These are phyloP conservation scores for Volvariella volvacea DNA, from an alignment of 1,284 basidiomycete genomes.

Conservation along the genomic window DNA sequence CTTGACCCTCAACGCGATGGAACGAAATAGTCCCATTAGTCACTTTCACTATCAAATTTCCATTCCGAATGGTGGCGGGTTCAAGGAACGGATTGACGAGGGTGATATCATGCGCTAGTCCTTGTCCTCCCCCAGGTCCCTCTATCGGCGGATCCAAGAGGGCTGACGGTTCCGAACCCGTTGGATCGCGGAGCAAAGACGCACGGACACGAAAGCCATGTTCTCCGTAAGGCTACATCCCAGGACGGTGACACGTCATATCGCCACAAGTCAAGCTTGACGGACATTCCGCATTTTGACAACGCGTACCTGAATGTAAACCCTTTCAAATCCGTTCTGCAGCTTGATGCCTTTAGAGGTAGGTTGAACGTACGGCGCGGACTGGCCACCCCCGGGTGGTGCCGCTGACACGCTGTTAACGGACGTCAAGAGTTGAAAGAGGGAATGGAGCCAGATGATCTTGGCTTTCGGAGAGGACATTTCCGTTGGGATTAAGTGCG, in stretches of 20 bases:
- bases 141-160: conserved; percentile 33
- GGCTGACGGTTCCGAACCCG: conserved; percentile 28
- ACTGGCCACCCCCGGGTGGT: too few relatives aligned
- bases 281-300: too few relatives aligned
- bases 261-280: background rate
- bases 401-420: too few relatives aligned
- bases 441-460: too few relatives aligned
- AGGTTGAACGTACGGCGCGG: conserved; percentile 15
- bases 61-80: conserved; percentile 27
- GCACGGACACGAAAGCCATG: conserved; percentile 32
- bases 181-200: conserved; percentile 31
- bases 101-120: conserved; percentile 24
- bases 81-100: conserved; percentile 24
- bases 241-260: background rate
- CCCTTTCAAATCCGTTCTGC: conserved; percentile 31
- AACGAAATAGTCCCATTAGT: conserved; percentile 26
- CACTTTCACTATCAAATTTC: conserved; percentile 26
- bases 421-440: too few relatives aligned
- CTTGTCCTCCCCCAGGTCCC: conserved; percentile 27
- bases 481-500: too few relatives aligned
- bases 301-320: conserved; percentile 27
- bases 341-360: conserved; percentile 31
- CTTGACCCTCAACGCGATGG: conserved; percentile 24
- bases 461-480: too few relatives aligned
- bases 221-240: conserved; percentile 30